These are phyloP conservation scores for Nannizziopsis barbatae DNA, from an alignment of 2,329 filamentous ascomycete genomes.

Conservation along the genomic window DNA sequence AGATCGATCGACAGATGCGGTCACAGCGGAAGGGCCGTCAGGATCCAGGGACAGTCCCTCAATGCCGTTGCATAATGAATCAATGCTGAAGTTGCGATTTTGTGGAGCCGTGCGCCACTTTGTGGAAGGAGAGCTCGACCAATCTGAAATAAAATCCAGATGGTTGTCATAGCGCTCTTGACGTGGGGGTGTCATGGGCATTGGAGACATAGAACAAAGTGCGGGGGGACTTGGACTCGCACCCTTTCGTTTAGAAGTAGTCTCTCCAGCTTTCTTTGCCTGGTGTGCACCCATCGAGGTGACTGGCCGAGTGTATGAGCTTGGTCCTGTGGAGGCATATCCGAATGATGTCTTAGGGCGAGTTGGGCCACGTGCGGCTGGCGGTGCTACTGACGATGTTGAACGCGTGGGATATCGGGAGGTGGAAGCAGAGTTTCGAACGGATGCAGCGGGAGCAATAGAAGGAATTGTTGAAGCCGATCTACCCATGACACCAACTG, in stretches of 20 bases:
- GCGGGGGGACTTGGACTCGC: conserved; percentile 32
- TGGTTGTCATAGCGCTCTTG: conserved; percentile 21
- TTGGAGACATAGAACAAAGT: conserved; percentile 17
- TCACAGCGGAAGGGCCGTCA: conserved; percentile 1
- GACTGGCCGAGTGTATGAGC: conserved; percentile 31
- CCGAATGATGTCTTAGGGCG: conserved; percentile 45
- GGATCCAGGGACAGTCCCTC: conserved; percentile 20
- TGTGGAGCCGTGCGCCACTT: conserved; percentile 3
- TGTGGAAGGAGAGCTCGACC: conserved; percentile 22
- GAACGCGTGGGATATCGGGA: conserved; percentile 13
- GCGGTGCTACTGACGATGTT: conserved; percentile 18
- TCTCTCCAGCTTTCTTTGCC: conserved; percentile 29
- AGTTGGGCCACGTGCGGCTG: conserved; percentile 26
- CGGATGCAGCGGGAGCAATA: conserved; percentile 23
- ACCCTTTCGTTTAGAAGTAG: conserved; percentile 43
- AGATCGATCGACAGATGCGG: background rate
- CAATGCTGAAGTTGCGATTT: conserved; percentile 21
- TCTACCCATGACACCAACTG: background rate
- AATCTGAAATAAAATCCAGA: conserved; percentile 20
- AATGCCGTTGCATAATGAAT: conserved; percentile 31
- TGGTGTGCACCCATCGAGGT: conserved; percentile 35
- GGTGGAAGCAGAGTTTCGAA: conserved; percentile 31
- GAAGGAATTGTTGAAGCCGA: background rate
- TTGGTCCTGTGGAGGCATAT: conserved; percentile 40
- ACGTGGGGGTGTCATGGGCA: conserved; percentile 13